These are phyloP conservation scores for Nepenthes alata DNA, from an alignment of 179 eudicot genomes.

Conservation along the genomic window DNA sequence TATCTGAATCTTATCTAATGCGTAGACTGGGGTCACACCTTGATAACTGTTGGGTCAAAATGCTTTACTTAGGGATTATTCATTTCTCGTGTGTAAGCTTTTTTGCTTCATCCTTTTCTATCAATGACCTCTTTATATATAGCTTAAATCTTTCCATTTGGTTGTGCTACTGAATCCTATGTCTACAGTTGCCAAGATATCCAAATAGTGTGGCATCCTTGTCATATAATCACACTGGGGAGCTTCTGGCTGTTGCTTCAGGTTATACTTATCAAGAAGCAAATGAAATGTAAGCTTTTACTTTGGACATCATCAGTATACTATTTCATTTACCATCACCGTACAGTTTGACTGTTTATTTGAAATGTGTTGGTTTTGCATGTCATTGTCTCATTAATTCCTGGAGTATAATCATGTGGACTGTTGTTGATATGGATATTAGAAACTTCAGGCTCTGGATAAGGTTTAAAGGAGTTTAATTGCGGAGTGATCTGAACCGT, in stretches of 20 bases:
- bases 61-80: neutral
- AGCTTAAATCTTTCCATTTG: neutral
- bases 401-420: too few relatives aligned
- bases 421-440: too few relatives aligned
- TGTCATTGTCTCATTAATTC: too few relatives aligned
- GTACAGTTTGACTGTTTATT: neutral
- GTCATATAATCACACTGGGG: slow-evolving; percentile 58
- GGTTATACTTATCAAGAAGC: slow-evolving; percentile 67
- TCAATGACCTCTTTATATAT: neutral
- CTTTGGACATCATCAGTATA: neutral
- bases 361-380: neutral
- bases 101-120: too few relatives aligned
- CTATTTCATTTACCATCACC: neutral
- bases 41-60: neutral
- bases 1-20: neutral
- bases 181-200: slow-evolving; percentile 51
- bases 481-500: neutral
- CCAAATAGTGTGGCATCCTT: slow-evolving; percentile 65
- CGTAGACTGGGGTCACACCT: neutral
- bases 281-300: slow-evolving; percentile 52
- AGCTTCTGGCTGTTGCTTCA: slow-evolving; percentile 72
- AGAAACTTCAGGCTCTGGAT: too few relatives aligned
- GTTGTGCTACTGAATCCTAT: neutral
- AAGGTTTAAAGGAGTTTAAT: too few relatives aligned
- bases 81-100: neutral